Base-by-base conservation (phyloP, 352 stramenopile species). In the Phytophthora ramorum region DNA sequence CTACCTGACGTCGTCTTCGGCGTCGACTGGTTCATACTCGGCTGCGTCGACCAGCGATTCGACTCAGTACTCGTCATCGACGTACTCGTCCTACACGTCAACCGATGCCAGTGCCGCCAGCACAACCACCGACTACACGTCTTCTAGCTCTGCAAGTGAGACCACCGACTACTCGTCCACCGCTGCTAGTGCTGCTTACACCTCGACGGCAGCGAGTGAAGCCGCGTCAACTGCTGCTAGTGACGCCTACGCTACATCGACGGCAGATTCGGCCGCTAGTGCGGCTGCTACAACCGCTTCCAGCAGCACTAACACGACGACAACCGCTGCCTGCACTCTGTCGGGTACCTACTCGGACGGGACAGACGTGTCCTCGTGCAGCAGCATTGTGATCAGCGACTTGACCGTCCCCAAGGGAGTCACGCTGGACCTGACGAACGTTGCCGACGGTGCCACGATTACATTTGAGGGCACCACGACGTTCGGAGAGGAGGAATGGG, bases 401-500 rank as follows among this genome's bases (percentile, higher is more conserved):
- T 55, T 78, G 17, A 58, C 32, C 3, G 71, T 78, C 13, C 66
- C 66, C 14, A 59, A 59, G 6, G 66, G 66, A 9, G 52, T 66
- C 35, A 78, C 61, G 32, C 63, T 78, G 34, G 71, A 78, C 58
- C 52, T 78, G 32, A 70, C 56, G 12, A 50, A 69, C 3, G 44
- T 75, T 41, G 50, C 60, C 40, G 52, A 50, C 3, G 66, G 66
- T 13, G 64, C 71, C 1, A 69, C 57, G 32, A 74, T 78, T 41
- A 73, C 57, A n/a, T 78, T 78, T 45, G 38, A 49, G 48, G 71
- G 71, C 46, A 78, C 66, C 9, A 78, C 66, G 13, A 78, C 59
- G 12, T 78, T 78, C 47, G 71, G 61, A 51, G 57, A 54, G 22
- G 50, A 71, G 46, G 40, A 58, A 35, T 53, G 47, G 47, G 47